Evolutionary conservation across 2,329 filamentous ascomycete species (phyloP).

Genomic region (Bipolaris sorokiniana): DNA sequence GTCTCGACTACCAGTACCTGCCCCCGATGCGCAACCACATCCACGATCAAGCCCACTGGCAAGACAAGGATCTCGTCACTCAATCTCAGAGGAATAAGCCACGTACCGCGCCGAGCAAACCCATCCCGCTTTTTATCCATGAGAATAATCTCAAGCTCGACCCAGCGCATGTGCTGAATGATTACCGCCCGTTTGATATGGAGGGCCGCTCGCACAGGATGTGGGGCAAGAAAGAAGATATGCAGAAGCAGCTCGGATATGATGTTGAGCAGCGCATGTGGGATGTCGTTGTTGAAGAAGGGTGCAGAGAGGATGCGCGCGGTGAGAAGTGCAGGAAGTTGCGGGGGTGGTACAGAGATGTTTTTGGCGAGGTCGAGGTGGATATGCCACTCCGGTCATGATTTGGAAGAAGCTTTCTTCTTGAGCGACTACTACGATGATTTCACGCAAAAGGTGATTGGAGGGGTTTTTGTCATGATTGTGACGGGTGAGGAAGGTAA

Average conservation of each 20-base stretch:
- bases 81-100: conserved; percentile 9
- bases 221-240: conserved; percentile 25
- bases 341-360: conserved; percentile 17
- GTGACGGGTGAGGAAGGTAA: background rate
- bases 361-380: conserved; percentile 21
- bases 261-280: conserved; percentile 37
- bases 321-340: conserved; percentile 22
- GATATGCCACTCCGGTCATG: background rate
- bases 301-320: conserved; percentile 22
- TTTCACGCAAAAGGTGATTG: too few relatives aligned
- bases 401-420: background rate
- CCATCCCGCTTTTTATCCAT: conserved; percentile 30
- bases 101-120: conserved; percentile 8
- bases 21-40: conserved; percentile 25
- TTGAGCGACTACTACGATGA: too few relatives aligned
- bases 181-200: conserved; percentile 12
- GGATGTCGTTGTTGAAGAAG: conserved; percentile 30
- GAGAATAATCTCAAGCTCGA: conserved; percentile 30
- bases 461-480: background rate
- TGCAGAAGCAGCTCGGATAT: conserved; percentile 26
- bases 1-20: conserved; percentile 26
- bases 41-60: conserved; percentile 16
- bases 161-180: conserved; percentile 18
- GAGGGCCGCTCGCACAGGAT: conserved; percentile 24
- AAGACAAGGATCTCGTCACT: conserved; percentile 10